A percentile compares a stretch with the other conserved stretches of the same genome.
phyloP scores from a whole-genome alignment of 495 filamentous ascomycete genomes.

The Neurospora sp. region DNA sequence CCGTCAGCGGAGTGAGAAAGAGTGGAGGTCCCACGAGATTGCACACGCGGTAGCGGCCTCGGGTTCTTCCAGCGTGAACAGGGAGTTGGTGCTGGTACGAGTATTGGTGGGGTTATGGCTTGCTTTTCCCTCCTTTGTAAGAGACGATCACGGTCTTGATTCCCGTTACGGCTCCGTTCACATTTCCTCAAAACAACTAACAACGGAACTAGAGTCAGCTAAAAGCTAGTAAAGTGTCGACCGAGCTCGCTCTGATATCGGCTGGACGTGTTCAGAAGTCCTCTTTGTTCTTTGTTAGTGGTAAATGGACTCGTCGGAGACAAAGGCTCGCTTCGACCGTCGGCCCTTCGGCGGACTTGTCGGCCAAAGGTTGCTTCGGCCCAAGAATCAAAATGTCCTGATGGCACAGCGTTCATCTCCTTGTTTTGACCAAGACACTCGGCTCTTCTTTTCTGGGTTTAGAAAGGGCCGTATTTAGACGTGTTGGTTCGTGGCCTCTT shows the following conservation, averaged over 20 bases:
- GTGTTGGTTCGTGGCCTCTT: background rate
- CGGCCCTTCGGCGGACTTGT: background rate
- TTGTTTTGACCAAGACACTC: background rate
- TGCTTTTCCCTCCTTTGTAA: background rate
- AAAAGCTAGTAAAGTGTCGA: background rate
- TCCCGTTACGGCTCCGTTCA: background rate
- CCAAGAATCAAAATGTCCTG: background rate
- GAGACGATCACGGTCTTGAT: background rate
- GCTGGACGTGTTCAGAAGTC: background rate
- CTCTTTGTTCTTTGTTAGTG: background rate
- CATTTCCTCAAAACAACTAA: background rate
- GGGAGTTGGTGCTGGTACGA: background rate
- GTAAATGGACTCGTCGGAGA: background rate
- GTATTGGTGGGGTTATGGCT: background rate
- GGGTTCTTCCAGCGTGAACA: background rate
- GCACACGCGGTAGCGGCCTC: background rate
- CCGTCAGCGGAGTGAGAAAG: background rate
- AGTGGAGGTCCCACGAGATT: background rate
- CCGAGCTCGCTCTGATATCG: background rate
- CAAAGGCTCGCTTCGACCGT: background rate
- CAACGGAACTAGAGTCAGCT: background rate
- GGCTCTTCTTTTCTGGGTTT: background rate
- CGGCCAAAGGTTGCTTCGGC: background rate
- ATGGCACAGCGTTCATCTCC: background rate
- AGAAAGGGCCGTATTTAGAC: background rate